Base-by-base conservation (phyloP, 202 grass and related monocot species). In the Panicum virgatum region DNA sequence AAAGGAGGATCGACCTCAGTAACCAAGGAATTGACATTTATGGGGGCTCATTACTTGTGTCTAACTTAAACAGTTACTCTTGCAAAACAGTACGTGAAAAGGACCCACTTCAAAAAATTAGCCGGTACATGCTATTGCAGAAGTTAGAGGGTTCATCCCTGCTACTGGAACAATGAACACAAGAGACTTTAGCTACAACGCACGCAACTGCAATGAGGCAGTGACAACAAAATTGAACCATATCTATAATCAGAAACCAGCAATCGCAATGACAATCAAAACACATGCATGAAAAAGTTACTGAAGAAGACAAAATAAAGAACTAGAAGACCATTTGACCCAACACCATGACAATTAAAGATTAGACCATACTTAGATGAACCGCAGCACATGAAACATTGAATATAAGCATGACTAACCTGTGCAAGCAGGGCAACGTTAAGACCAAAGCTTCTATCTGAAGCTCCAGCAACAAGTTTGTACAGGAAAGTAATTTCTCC, bases 401-500 rank as follows among this genome's bases (percentile, higher is more conserved):
- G 6, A n/a, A 71, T 57, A 40, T 56, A 57, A 57, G 63, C 77
- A 37, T 72, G 76, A 84, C 80, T 75, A 84, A 98, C 95, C 95
- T 98, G 95, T 70, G 95, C 90, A 88, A 98, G 90, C 23, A 84
- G 44, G 6, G 95, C 95, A 57, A 98, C 95, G 86, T 98, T 98
- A 84, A 98, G 86, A 79, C 91, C 95, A 56, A 98, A 98, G 84
- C 95, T 94, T 88, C 86, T 93, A 83, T 98, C 92, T 62, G 92
- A 94, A 86, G 92, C 92, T 79, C 95, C 95, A 84, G 54, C 54
- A 82, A 91, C 92, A 80, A 98, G 88, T 75, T 98, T 98, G 74
- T 94, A 98, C 68, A 98, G 89, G 84, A 98, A 98, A 85, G 92
- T 98, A 82, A 98, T 86, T 73, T 98, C 92, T 81, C 83, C 84